A percentile compares a stretch with the other conserved stretches of the same genome.
Conservation (phyloP, 2,329 filamentous ascomycete species). For the Fusarium azukiicola region DNA sequence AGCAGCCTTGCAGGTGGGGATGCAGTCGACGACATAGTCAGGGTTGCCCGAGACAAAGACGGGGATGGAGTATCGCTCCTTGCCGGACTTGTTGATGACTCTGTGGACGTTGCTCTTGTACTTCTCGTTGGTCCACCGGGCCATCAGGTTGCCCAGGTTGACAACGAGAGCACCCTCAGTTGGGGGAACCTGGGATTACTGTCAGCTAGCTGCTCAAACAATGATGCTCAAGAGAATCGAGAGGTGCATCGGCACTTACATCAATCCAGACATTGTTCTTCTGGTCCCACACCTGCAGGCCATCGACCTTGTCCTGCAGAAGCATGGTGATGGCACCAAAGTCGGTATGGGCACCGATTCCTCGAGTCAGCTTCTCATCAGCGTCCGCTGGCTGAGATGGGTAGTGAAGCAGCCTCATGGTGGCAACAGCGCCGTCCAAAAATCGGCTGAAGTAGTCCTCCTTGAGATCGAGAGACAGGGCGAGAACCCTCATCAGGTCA, state of each 20-base stretch:
- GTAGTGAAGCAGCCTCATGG: constrained; percentile 72
- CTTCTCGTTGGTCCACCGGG: constrained; percentile 72
- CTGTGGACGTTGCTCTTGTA: constrained; percentile 77
- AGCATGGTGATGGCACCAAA: constrained; percentile 78
- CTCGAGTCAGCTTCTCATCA: constrained; percentile 58
- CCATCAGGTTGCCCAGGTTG: constrained; percentile 73
- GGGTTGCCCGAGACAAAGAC: constrained; percentile 78
- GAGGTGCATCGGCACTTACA: constrained; percentile 42
- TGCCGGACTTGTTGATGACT: constrained; percentile 73
- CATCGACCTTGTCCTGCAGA: constrained; percentile 72
- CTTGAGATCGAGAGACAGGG: constrained; percentile 65
- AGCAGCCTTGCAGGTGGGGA: constrained; percentile 55
- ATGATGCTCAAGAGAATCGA: neutral
- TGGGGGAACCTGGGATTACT: constrained; percentile 61
- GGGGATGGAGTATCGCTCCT: constrained; percentile 76
- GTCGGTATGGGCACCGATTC: constrained; percentile 75
- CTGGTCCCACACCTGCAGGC: constrained; percentile 73
- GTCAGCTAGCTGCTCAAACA: constrained; percentile 10
- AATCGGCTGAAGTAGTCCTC: constrained; percentile 68
- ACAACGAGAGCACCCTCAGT: constrained; percentile 71
- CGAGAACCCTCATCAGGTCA: constrained; percentile 66
- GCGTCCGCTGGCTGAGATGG: constrained; percentile 64
- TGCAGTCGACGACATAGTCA: constrained; percentile 63
- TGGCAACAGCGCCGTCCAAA: constrained; percentile 66
- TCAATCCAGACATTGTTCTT: constrained; percentile 67